A percentile compares a stretch with the other conserved stretches of the same genome.
phyloP scores from a whole-genome alignment of 2,329 filamentous ascomycete species.

The Colletotrichum filicis region DNA sequence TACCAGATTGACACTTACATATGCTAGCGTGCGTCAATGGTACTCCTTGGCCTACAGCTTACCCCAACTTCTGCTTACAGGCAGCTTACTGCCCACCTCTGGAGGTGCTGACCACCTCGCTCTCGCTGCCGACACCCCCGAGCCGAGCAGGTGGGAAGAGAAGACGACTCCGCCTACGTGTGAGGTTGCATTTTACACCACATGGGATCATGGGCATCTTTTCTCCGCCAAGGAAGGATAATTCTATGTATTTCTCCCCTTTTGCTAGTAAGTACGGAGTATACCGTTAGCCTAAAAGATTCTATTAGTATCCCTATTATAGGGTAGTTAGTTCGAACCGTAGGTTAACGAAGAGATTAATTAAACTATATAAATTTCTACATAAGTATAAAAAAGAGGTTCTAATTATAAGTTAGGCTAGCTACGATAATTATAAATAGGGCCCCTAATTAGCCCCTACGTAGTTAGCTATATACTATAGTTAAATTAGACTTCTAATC shows the following conservation, averaged over 20 bases:
- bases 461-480: too few species aligned
- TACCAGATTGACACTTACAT: neutral
- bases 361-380: too few species aligned
- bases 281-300: too few species aligned
- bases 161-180: neutral
- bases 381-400: too few species aligned
- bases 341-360: too few species aligned
- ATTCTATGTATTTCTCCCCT: neutral
- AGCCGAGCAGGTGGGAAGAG: neutral
- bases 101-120: neutral
- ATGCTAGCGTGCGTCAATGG: neutral
- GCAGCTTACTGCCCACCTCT: neutral
- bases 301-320: too few species aligned
- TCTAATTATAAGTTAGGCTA: too few species aligned
- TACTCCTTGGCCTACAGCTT: neutral
- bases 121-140: neutral
- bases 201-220: neutral
- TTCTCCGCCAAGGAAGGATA: neutral
- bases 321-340: too few species aligned
- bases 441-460: too few species aligned
- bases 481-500: too few species aligned
- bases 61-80: neutral
- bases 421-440: too few species aligned
- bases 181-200: conserved; percentile 4
- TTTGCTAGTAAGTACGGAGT: neutral